phyloP scores from a whole-genome alignment of 1,284 basidiomycete species.

The Sphagnurus paluster region DNA sequence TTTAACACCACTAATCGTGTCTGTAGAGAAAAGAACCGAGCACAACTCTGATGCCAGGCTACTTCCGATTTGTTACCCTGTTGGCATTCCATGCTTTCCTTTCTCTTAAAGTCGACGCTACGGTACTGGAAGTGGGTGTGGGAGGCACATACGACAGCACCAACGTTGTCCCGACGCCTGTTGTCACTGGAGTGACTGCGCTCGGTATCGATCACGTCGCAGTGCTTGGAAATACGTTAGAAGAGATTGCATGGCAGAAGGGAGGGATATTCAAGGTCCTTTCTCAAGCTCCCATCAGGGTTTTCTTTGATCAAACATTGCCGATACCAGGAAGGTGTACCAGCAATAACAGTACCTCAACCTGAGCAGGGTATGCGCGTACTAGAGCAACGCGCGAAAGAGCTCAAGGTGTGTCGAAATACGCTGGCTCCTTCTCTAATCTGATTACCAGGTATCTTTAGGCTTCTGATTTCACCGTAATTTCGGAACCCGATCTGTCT shows the following conservation, averaged over 20 bases:
- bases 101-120: constrained; percentile 78
- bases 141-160: constrained; percentile 96
- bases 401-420: constrained; percentile 51
- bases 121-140: constrained; percentile 96
- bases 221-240: constrained; percentile 87
- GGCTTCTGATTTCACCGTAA: constrained; percentile 68
- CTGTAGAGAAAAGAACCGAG: constrained; percentile 52
- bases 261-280: constrained; percentile 93
- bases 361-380: constrained; percentile 68
- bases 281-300: background rate
- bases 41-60: constrained; percentile 80
- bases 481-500: constrained; percentile 49
- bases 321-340: constrained; percentile 68
- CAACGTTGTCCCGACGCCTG: constrained; percentile 89
- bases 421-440: background rate
- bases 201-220: constrained; percentile 94
- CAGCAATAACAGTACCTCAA: constrained; percentile 85
- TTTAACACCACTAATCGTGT: constrained; percentile 9
- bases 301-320: constrained; percentile 1
- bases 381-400: constrained; percentile 65
- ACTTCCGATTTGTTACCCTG: constrained; percentile 93
- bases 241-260: constrained; percentile 94
- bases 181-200: constrained; percentile 88
- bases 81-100: constrained; percentile 93
- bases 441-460: constrained; percentile 24